Conservation (phyloP, 208 protist genomes). For the Leishmania tarentolae region DNA sequence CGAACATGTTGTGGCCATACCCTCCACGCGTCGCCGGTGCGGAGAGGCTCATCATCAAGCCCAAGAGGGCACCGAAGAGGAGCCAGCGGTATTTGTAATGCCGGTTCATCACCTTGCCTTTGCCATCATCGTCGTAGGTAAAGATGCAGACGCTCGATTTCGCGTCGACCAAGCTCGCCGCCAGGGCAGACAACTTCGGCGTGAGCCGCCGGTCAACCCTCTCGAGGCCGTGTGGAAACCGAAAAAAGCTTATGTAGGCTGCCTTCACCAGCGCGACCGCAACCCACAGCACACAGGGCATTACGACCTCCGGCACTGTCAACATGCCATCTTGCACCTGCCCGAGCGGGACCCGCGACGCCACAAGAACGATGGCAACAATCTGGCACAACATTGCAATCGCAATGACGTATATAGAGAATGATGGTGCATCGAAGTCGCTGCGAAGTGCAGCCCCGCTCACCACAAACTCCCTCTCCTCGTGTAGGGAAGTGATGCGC, state of each 20-base stretch:
- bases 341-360: conserved; percentile 44
- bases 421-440: conserved; percentile 61
- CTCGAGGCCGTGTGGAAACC: conserved; percentile 70
- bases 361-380: conserved; percentile 56
- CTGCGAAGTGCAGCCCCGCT: conserved; percentile 72
- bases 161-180: conserved; percentile 69
- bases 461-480: conserved; percentile 84
- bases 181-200: conserved; percentile 64
- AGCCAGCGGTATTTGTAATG: conserved; percentile 78
- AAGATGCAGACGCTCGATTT: conserved; percentile 70
- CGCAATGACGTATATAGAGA: conserved; percentile 45
- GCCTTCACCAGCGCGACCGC: conserved; percentile 46
- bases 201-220: conserved; percentile 70
- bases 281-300: conserved; percentile 76
- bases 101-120: conserved; percentile 59
- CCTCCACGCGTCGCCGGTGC: conserved; percentile 59
- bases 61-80: conserved; percentile 40
- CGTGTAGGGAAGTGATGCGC: conserved; percentile 54
- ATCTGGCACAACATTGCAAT: conserved; percentile 56
- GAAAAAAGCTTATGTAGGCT: conserved; percentile 62
- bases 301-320: conserved; percentile 58
- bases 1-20: conserved; percentile 55
- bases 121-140: conserved; percentile 79
- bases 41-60: conserved; percentile 55
- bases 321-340: conserved; percentile 43